phyloP scores from a whole-genome alignment of 805 yeast genomes.

The Saccharomycopsis babjevae region DNA sequence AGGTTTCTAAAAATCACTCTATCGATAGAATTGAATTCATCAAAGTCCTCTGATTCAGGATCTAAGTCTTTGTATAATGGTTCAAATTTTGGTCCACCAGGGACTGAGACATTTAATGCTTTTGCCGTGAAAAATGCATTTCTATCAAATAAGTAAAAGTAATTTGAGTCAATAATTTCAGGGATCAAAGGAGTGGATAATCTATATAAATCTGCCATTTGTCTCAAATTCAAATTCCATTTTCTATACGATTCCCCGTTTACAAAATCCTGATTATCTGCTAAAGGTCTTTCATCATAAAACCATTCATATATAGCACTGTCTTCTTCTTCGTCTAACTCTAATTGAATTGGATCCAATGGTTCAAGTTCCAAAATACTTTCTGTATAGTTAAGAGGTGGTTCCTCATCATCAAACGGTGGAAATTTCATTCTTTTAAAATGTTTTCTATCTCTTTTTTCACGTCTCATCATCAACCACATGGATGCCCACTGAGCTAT shows the following conservation, averaged over 20 bases:
- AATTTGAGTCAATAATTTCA: constrained; percentile 48
- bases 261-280: constrained; percentile 43
- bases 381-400: constrained; percentile 77
- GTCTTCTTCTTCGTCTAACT: constrained; percentile 57
- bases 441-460: constrained; percentile 81
- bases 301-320: constrained; percentile 61
- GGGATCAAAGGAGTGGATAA: constrained; percentile 63
- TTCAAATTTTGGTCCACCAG: constrained; percentile 96
- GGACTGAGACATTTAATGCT: constrained; percentile 75
- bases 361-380: constrained; percentile 66
- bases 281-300: constrained; percentile 65
- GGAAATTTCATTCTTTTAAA: constrained; percentile 92
- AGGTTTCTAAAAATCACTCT: constrained; percentile 73
- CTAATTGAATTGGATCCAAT: constrained; percentile 57
- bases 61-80: constrained; percentile 63
- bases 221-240: constrained; percentile 56
- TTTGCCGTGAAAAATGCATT: constrained; percentile 83
- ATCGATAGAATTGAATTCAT: constrained; percentile 85
- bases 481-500: constrained; percentile 91
- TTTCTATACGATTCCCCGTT: constrained; percentile 70
- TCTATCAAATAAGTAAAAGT: constrained; percentile 63
- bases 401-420: constrained; percentile 96
- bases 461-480: constrained; percentile 91
- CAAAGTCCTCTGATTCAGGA: constrained; percentile 63
- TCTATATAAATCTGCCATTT: constrained; percentile 56